Evolutionary conservation across 176 grass and related monocot genomes (phyloP).

Genomic region (Oryza nivara): DNA sequence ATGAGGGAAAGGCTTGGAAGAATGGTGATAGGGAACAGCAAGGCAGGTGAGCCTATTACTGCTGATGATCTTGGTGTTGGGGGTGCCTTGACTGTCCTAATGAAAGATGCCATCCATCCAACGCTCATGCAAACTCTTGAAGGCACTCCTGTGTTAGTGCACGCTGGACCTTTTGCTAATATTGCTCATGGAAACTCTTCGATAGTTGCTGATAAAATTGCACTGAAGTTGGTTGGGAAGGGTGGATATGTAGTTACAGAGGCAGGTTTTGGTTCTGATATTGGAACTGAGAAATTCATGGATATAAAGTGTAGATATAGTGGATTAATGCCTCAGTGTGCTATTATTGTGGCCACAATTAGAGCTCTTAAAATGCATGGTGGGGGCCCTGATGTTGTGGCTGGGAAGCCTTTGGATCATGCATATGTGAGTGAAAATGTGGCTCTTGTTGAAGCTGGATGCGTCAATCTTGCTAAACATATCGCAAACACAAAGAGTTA

Average conservation of each 20-base stretch:
- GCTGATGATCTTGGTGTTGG: constrained; percentile 94
- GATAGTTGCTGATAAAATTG: constrained; percentile 97
- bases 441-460: constrained; percentile 88
- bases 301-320: constrained; percentile 98
- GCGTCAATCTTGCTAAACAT: constrained; percentile 85
- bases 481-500: constrained; percentile 78
- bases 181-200: constrained; percentile 99
- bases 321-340: constrained; percentile 90
- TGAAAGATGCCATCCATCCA: constrained; percentile 99
- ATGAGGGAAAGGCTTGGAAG: constrained; percentile 98
- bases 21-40: constrained; percentile 98
- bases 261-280: constrained; percentile 98
- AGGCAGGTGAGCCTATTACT: constrained; percentile 81
- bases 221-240: constrained; percentile 89
- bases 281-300: constrained; percentile 99
- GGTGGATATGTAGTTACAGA: constrained; percentile 96
- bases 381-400: constrained; percentile 86
- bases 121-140: constrained; percentile 98
- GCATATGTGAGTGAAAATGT: constrained; percentile 91
- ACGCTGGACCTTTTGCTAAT: constrained; percentile 98
- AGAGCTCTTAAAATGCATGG: constrained; percentile 99
- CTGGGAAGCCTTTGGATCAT: constrained; percentile 86
- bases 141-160: constrained; percentile 92
- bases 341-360: constrained; percentile 94
- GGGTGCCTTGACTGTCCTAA: constrained; percentile 92